A percentile compares a stretch with the other conserved stretches of the same genome.
These are phyloP conservation scores for Colletotrichum shisoi DNA, from an alignment of 2,329 filamentous ascomycete species.

Conservation along the genomic window DNA sequence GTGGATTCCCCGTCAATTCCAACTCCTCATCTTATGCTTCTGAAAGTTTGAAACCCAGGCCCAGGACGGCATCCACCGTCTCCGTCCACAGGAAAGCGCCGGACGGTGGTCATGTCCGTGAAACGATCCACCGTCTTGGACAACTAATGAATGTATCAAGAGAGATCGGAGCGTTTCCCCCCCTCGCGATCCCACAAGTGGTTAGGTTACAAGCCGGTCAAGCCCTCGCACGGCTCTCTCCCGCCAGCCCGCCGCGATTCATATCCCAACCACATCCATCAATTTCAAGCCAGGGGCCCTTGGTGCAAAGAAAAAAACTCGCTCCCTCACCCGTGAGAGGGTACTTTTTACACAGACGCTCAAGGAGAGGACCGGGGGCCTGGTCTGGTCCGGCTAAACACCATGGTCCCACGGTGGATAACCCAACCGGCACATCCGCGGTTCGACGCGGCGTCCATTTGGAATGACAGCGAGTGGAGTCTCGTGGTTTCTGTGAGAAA, in stretches of 20 bases:
- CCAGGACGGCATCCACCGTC: neutral
- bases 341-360: conserved; percentile 15
- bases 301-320: neutral
- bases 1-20: neutral
- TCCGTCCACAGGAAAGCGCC: neutral
- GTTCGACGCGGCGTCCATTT: conserved; percentile 29
- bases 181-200: conserved; percentile 11
- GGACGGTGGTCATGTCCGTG: conserved; percentile 18
- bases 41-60: neutral
- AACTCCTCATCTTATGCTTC: neutral
- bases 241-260: conserved; percentile 26
- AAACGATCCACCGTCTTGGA: conserved; percentile 27
- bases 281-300: conserved; percentile 2
- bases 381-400: neutral
- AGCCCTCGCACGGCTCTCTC: conserved; percentile 27
- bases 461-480: conserved; percentile 36
- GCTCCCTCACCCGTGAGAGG: conserved; percentile 9
- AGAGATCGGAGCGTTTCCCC: conserved; percentile 24
- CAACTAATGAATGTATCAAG: neutral
- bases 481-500: neutral
- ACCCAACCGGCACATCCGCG: conserved; percentile 39
- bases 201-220: conserved; percentile 28
- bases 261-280: conserved; percentile 28
- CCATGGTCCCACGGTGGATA: neutral
- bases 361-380: conserved; percentile 6